Base-by-base conservation (phyloP, 306 rosid species). In the Vigna angularis region DNA sequence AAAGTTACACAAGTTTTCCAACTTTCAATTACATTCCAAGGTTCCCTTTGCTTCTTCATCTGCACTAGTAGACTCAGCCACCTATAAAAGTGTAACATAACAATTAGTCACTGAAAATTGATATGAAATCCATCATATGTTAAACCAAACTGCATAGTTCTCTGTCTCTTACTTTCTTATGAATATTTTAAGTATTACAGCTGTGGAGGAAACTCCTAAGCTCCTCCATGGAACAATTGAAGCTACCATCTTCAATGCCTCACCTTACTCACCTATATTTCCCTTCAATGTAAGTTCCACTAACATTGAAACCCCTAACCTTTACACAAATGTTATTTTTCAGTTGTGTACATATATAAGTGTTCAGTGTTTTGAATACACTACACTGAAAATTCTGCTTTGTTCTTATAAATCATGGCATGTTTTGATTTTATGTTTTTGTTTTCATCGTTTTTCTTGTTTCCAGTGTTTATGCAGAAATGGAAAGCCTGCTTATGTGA, bases 181-280 rank as follows among this genome's bases (percentile, higher is more conserved):
- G 64, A 70, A 63, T 26, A 45, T 66, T 83, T 79, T 48, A 74
- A 20, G 83, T 79, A 30, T 73, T 42, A 45, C 75, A 72, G 67
- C 71, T 36, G 86, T 87, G 90, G 92, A 89, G 81, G 85, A 80
- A 77, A 77, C 74, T 32, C 88, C 81, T 16, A 82, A 44, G 79
- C 83, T 88, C 78, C 89, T 92, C 22, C 98, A 95, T 83, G 98
- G 98, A 72, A 95, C 98, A 11, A 91, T 95, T 70, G 98, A 92
- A 83, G 97, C 89, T 80, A 92, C 93, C 82, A 78, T 95, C 89
- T 92, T 95, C 84, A 86, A 87, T 91, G 98, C 98, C 69, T 85
- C 98, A 26, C 83, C 88, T 26, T 79, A 75, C 52, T 61, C 85
- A 3, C 75, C 97, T 3, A 49, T 86, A 49, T 87, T 90, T 44